Evolutionary conservation across 176 grass and related monocot species (phyloP).

Genomic region (Tillandsia fasciculata): DNA sequence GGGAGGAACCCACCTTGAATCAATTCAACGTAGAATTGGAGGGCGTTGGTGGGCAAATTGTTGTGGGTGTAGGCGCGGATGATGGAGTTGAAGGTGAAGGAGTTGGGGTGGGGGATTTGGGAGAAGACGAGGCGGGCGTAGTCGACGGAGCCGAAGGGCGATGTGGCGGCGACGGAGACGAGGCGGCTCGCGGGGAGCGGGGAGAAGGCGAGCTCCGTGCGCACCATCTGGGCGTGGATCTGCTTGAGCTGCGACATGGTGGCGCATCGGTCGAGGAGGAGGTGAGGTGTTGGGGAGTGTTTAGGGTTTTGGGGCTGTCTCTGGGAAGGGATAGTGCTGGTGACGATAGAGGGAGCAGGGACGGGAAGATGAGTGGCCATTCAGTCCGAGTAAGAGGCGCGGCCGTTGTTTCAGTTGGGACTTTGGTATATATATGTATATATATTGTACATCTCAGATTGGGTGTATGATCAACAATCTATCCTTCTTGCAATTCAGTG

Average conservation of each 20-base stretch:
- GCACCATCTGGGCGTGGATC: constrained; percentile 14
- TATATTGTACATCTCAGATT: no score
- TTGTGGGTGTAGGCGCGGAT: constrained; percentile 17
- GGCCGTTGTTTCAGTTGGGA: no score
- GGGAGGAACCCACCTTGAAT: background rate
- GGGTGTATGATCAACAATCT: no score
- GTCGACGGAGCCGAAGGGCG: background rate
- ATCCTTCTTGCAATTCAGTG: no score
- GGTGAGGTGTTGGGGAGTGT: background rate
- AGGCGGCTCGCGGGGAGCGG: background rate
- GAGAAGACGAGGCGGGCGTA: constrained; percentile 12
- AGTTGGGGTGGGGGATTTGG: constrained; percentile 1
- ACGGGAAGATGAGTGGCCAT: no score
- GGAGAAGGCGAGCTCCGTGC: constrained; percentile 3
- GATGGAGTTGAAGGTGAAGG: constrained; percentile 16
- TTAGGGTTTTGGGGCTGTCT: no score
- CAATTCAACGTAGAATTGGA: constrained; percentile 3
- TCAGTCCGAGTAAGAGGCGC: no score
- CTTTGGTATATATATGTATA: no score
- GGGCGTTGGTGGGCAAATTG: background rate
- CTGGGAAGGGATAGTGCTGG: no score
- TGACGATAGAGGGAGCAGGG: no score
- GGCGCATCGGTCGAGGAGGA: constrained; percentile 10
- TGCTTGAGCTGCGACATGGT: constrained; percentile 5
- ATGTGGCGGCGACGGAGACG: constrained; percentile 1